Evolutionary conservation across 2,329 filamentous ascomycete genomes (phyloP).

Genomic region (Epichloe gansuensis): DNA sequence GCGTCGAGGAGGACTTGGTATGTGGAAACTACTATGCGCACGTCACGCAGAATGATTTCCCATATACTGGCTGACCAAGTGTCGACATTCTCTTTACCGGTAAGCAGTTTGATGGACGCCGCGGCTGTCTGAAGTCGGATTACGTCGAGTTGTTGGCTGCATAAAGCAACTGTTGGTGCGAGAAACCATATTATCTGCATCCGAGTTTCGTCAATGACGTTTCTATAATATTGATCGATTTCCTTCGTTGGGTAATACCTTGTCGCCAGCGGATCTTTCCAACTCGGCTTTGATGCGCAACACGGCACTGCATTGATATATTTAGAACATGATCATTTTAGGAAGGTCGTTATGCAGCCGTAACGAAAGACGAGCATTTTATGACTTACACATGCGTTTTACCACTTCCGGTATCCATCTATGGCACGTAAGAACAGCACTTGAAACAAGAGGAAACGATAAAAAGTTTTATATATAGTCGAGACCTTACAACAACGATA

Average conservation of each 20-base stretch:
- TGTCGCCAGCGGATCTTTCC: constrained; percentile 36
- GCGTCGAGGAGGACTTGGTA: constrained; percentile 65
- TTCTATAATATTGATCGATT: neutral
- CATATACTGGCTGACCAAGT: constrained; percentile 60
- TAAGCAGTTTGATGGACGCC: constrained; percentile 49
- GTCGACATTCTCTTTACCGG: constrained; percentile 56
- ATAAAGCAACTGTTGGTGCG: constrained; percentile 56
- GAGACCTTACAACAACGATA: constrained; percentile 50
- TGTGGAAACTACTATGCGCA: constrained; percentile 66
- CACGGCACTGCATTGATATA: constrained; percentile 39
- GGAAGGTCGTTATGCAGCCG: neutral
- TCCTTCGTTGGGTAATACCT: constrained; percentile 31
- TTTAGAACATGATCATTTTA: neutral
- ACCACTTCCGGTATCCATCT: constrained; percentile 74
- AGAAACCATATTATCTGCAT: constrained; percentile 56
- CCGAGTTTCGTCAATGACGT: neutral
- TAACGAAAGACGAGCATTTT: neutral
- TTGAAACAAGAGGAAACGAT: neutral
- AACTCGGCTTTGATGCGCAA: constrained; percentile 56
- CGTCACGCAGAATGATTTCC: constrained; percentile 51
- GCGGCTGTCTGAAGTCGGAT: constrained; percentile 48
- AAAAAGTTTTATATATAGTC: neutral
- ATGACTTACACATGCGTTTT: constrained; percentile 61
- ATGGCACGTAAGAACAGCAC: neutral
- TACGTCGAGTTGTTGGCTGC: constrained; percentile 51